Base-by-base conservation (phyloP, 768 basidiomycete genomes). In the Suillus luteus region DNA sequence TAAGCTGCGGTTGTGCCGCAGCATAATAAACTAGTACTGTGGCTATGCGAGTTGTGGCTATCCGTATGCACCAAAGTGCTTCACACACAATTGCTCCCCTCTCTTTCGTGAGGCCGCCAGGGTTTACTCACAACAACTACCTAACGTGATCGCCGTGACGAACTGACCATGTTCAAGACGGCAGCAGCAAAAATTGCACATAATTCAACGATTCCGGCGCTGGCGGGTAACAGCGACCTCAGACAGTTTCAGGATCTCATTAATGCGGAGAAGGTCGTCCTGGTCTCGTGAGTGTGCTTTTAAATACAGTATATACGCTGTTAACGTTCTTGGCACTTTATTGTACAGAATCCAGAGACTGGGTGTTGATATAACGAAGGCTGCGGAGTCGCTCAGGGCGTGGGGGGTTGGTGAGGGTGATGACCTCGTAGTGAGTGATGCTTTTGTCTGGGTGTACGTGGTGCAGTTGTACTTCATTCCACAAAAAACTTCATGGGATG, bases 171-270 rank as follows among this genome's bases (percentile, higher is more conserved):
- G 92, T 91, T 93, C 81, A 90, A 82, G 77, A 82, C 81, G 17
- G 89, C 89, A 38, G 89, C 90, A 68, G 86, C 89, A 43, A 93
- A 88, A 76, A 85, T 96, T 74, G 95, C 95, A 2, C 95, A 96
- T 76, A 95, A 93, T 71, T 88, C 93, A 1, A 90, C 92, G 4
- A 79, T 95, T 7, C 90, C 94, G 49, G 81, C 86, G 0, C 76
- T 93, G 11, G 78, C 80, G 19, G 84, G 85, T 1, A 95, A 93
- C 73, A 86, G 88, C 69, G 95, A 96, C 73, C 77, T 95, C 4
- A 79, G 89, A 33, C 86, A 88, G 0, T 79, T 97, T 9, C 95
- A 97, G 72, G 94, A 95, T 71, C 82, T 96, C 66, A 98, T 98
- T 62, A 89, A 86, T 2, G 85, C 91, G 1, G 95, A 97, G 77